Base-by-base conservation (phyloP, 768 basidiomycete genomes). In the Amanita brunnescens region DNA sequence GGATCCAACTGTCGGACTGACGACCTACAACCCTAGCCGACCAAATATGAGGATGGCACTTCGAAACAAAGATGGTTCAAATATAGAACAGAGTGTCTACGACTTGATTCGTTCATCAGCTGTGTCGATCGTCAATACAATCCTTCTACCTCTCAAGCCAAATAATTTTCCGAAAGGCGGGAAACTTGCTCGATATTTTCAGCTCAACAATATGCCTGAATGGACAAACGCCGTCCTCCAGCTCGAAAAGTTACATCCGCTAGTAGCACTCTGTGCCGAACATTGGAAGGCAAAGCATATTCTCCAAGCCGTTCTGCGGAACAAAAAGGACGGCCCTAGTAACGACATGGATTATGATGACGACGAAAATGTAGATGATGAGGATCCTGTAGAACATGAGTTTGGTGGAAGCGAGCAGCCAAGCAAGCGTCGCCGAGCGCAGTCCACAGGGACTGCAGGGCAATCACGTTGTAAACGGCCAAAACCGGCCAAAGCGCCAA, bases 271-370 rank as follows among this genome's bases (percentile, higher is more conserved):
- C 6, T 47, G 46, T 13, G 35, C 32, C 14, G 30, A 47, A 21
- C 46, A 47, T 24, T 47, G 46, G 46, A 47, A 47, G 23, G 46
- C 46, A 21, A 29, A 47, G 20, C 14, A 47, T 16, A 47, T 16
- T 20, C 30, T 47, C n/a, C 42, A 43, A 13, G 13, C 21, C 26
- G 26, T 43, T 26, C 13, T 43, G 12, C 21, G 13, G 13, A 41
- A 41, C 21, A 41, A 23, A 20, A 41, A 20, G 39, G 21, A 23
- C 2, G 9, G 39, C 3, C 16, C n/a, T n/a, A n/a, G n/a, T n/a
- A n/a, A n/a, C n/a, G n/a, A n/a, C n/a, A n/a, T 41, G 16, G 39
- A 23, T 23, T 4, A 41, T n/a, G 39, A 3, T 5, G 21, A 3
- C 12, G 39, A 20, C 12, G 21, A 23, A 41, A 12, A 18, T 12